Percentiles rank a stretch among this genome's conserved stretches.
phyloP scores from a whole-genome alignment of 2,329 filamentous ascomycete species.

The Drechslerella dactyloides region DNA sequence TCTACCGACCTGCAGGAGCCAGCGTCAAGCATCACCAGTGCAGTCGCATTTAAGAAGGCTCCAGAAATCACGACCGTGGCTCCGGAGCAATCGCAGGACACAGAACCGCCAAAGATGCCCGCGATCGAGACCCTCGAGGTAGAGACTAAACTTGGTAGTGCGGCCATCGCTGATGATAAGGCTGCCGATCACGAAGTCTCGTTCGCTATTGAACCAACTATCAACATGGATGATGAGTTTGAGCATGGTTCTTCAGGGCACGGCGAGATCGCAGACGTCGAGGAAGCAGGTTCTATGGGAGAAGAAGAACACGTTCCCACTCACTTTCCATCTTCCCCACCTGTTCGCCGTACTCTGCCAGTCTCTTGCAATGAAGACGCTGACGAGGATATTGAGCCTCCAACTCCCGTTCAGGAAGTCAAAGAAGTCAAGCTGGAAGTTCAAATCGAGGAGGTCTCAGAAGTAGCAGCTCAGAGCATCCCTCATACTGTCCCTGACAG shows the following conservation, averaged over 20 bases:
- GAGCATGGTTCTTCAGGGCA: background rate
- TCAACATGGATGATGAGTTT: background rate
- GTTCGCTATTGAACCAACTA: background rate
- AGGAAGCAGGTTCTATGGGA: background rate
- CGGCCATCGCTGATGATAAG: too few species aligned
- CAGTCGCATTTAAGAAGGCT: too few species aligned
- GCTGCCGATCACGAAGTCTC: too few species aligned
- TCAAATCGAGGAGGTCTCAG: constrained; percentile 17
- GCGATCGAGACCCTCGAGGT: too few species aligned
- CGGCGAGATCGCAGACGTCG: background rate
- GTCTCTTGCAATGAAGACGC: too few species aligned
- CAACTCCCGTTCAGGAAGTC: background rate
- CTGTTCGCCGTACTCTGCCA: background rate
- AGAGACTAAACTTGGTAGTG: too few species aligned
- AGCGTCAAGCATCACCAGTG: too few species aligned
- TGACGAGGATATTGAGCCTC: background rate
- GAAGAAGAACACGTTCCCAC: too few species aligned
- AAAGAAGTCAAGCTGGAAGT: background rate
- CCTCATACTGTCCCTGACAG: background rate
- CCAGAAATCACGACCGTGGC: too few species aligned
- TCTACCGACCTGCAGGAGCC: too few species aligned
- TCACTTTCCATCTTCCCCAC: constrained; percentile 18
- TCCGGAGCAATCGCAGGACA: too few species aligned
- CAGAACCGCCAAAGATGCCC: too few species aligned
- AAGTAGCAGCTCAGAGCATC: background rate